A percentile compares a stretch with the other conserved stretches of the same genome.
phyloP scores from a whole-genome alignment of 2,329 filamentous ascomycete genomes.

The Trichoderma semiorbis region DNA sequence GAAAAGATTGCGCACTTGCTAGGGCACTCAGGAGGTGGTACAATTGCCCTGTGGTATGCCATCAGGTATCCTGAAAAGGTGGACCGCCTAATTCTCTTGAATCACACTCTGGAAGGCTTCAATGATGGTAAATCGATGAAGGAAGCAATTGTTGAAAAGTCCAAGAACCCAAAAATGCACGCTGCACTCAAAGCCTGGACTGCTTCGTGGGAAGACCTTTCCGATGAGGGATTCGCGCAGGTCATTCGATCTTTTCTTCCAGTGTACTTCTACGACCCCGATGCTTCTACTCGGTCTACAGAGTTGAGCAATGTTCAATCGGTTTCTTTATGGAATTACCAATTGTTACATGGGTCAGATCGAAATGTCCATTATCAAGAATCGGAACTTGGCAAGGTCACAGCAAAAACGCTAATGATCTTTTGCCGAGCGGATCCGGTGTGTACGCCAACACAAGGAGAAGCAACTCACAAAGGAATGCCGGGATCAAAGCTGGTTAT shows the following conservation, averaged over 20 bases:
- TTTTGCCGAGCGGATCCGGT: conserved; percentile 5
- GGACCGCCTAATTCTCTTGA: neutral
- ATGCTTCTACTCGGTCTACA: neutral
- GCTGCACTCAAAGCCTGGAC: neutral
- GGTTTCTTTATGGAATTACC: neutral
- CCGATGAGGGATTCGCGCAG: neutral
- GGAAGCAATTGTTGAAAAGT: neutral
- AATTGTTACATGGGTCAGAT: neutral
- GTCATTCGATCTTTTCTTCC: neutral
- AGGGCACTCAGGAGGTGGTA: neutral
- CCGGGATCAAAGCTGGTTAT: neutral
- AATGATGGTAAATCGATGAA: neutral
- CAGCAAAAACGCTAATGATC: neutral
- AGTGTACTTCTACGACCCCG: neutral
- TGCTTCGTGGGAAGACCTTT: neutral
- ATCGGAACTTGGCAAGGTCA: neutral
- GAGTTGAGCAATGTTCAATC: neutral
- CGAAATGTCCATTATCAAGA: neutral
- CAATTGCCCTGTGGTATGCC: neutral
- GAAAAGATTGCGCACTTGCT: neutral
- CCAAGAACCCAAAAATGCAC: neutral
- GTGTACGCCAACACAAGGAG: neutral
- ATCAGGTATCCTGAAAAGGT: neutral
- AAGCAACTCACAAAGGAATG: neutral
- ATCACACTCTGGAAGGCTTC: neutral